Conservation (phyloP, 768 basidiomycete species). For the Podaxis sp. region DNA sequence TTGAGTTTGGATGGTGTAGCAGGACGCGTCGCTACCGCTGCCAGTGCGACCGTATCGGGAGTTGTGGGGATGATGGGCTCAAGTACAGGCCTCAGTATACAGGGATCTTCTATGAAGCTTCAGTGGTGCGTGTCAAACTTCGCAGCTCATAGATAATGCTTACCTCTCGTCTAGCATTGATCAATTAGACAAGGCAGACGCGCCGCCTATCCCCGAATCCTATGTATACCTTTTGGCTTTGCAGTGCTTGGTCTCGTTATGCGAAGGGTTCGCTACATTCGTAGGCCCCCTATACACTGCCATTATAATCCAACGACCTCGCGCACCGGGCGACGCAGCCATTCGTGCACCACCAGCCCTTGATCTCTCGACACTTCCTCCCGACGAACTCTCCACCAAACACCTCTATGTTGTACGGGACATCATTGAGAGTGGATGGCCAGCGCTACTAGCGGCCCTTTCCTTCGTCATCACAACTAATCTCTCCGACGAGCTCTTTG, state of each 20-base stretch:
- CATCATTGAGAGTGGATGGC: slow-evolving; percentile 91
- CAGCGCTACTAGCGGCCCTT: slow-evolving; percentile 85
- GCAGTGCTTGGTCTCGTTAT: slow-evolving; percentile 83
- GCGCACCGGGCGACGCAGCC: slow-evolving; percentile 59
- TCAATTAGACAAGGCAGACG: slow-evolving; percentile 96
- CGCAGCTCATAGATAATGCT: slow-evolving; percentile 3
- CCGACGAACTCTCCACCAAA: slow-evolving; percentile 46
- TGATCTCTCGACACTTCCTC: slow-evolving; percentile 55
- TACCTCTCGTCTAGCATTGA: slow-evolving; percentile 67
- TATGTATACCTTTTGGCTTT: slow-evolving; percentile 92
- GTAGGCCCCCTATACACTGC: slow-evolving; percentile 74
- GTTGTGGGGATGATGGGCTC: slow-evolving; percentile 85
- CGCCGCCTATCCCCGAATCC: slow-evolving; percentile 89
- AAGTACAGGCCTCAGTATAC: slow-evolving; percentile 67
- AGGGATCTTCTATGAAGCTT: slow-evolving; percentile 80
- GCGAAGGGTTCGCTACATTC: slow-evolving; percentile 80
- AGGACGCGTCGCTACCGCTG: slow-evolving; percentile 84
- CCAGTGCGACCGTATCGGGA: slow-evolving; percentile 80
- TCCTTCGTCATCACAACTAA: slow-evolving; percentile 90
- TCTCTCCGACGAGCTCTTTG: slow-evolving; percentile 89
- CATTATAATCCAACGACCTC: slow-evolving; percentile 65
- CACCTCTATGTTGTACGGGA: slow-evolving; percentile 66
- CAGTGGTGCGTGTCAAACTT: slow-evolving; percentile 64
- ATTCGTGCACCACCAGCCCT: slow-evolving; percentile 75
- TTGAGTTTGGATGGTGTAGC: slow-evolving; percentile 68